Conservation (phyloP, 176 grass and related monocot genomes). For the Eleusine coracana region DNA sequence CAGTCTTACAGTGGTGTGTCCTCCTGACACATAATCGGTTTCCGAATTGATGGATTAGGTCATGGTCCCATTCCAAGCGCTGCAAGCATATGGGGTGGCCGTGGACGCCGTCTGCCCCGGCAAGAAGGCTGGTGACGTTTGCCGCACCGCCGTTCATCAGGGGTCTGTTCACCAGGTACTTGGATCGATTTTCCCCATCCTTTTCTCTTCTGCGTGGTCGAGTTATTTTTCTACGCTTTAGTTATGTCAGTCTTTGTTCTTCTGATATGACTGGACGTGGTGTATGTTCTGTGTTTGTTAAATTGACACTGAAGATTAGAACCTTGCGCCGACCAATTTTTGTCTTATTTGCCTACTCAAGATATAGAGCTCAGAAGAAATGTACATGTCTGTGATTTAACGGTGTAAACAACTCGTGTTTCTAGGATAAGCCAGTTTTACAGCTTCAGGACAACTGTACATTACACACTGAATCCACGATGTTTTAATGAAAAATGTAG, state of each 20-base stretch:
- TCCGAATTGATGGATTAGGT: slow-evolving; percentile 55
- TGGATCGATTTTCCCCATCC: background rate
- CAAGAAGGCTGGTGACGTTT: slow-evolving; percentile 84
- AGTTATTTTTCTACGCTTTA: background rate
- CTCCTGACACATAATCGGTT: slow-evolving; percentile 6
- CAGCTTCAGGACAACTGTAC: background rate
- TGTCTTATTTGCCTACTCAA: background rate
- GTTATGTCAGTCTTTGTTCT: background rate
- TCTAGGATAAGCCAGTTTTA: slow-evolving; percentile 1
- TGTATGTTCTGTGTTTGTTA: slow-evolving; percentile 3
- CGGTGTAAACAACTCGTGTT: background rate
- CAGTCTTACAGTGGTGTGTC: background rate
- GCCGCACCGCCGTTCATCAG: slow-evolving; percentile 82
- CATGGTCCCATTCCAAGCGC: slow-evolving; percentile 94
- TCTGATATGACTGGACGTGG: background rate
- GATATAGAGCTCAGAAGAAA: background rate
- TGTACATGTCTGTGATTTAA: background rate
- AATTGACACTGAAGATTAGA: background rate
- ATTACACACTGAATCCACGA: background rate
- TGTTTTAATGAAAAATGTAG: background rate
- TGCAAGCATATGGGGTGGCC: slow-evolving; percentile 82
- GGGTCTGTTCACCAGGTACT: slow-evolving; percentile 63
- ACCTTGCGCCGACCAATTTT: background rate
- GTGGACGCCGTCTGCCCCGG: slow-evolving; percentile 90
- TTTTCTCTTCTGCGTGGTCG: background rate